Evolutionary conservation across 495 filamentous ascomycete species (phyloP).

Genomic region (Bombardia bombarda): DNA sequence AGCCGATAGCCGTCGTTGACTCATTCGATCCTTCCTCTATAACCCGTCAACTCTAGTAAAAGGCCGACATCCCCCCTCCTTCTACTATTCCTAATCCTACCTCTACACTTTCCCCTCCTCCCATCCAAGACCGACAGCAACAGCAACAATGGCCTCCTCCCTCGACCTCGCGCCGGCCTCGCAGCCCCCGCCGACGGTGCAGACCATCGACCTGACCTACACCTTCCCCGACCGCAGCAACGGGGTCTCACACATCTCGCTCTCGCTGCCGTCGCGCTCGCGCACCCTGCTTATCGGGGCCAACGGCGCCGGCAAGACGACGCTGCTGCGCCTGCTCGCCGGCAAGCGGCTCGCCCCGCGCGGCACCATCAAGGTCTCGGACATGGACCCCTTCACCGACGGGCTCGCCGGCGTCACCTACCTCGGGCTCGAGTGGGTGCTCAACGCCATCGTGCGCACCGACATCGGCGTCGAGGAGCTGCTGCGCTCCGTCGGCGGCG

Average conservation of each 20-base stretch:
- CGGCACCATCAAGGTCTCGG: conserved; percentile 62
- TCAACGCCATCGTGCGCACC: conserved; percentile 92
- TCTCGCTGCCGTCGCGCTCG: conserved; percentile 71
- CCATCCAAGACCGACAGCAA: too few species aligned
- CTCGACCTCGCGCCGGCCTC: background rate
- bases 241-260: conserved; percentile 61
- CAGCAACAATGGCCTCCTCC: background rate
- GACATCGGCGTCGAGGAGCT: conserved; percentile 89
- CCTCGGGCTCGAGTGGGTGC: conserved; percentile 94
- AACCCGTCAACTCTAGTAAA: too few species aligned
- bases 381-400: conserved; percentile 84
- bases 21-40: too few species aligned
- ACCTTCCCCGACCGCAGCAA: conserved; percentile 73
- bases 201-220: conserved; percentile 73
- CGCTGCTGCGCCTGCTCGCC: conserved; percentile 75
- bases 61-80: too few species aligned
- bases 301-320: conserved; percentile 97
- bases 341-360: conserved; percentile 85
- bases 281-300: conserved; percentile 92
- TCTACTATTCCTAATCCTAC: too few species aligned
- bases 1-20: too few species aligned
- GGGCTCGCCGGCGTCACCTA: conserved; percentile 90
- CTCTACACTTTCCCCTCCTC: too few species aligned
- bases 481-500: conserved; percentile 76
- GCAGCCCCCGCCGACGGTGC: conserved; percentile 39